phyloP scores from a whole-genome alignment of 1,284 basidiomycete genomes.

The Heterobasidion occidentale region DNA sequence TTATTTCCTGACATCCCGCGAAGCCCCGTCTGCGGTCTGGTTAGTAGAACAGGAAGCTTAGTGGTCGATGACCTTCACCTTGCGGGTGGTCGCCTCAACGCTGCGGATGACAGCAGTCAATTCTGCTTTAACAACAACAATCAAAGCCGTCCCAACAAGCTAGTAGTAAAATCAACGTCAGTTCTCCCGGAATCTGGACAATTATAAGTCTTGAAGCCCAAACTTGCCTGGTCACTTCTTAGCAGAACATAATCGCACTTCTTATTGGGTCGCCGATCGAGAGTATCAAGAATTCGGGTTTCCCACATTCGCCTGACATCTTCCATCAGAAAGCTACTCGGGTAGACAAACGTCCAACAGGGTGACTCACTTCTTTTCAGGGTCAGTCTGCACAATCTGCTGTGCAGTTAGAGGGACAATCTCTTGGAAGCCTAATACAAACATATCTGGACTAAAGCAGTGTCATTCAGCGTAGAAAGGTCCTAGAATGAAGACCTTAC shows the following conservation, averaged over 20 bases:
- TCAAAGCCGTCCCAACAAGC: constrained; percentile 91
- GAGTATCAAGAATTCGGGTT: constrained; percentile 69
- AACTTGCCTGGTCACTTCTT: constrained; percentile 79
- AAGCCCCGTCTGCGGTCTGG: constrained; percentile 70
- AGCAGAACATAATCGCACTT: constrained; percentile 78
- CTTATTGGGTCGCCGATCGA: constrained; percentile 63
- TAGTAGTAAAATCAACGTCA: constrained; percentile 22
- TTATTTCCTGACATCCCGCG: constrained; percentile 98
- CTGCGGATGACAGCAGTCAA: constrained; percentile 77
- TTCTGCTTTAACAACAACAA: constrained; percentile 77
- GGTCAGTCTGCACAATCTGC: constrained; percentile 94
- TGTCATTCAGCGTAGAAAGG: background rate
- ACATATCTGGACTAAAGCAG: constrained; percentile 71
- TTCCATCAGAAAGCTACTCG: background rate
- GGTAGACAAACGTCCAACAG: too few species aligned
- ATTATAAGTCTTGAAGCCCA: constrained; percentile 1
- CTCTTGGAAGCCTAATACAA: constrained; percentile 94
- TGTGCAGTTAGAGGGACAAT: constrained; percentile 96
- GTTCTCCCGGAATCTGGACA: too few species aligned
- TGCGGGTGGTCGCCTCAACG: constrained; percentile 88
- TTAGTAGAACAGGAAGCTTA: background rate
- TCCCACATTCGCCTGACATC: constrained; percentile 78
- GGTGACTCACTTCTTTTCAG: constrained; percentile 69
- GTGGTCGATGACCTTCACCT: constrained; percentile 39
- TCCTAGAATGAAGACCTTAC: constrained; percentile 28